Conservation (phyloP, 257 asterid species). For the Rauvolfia tetraphylla region DNA sequence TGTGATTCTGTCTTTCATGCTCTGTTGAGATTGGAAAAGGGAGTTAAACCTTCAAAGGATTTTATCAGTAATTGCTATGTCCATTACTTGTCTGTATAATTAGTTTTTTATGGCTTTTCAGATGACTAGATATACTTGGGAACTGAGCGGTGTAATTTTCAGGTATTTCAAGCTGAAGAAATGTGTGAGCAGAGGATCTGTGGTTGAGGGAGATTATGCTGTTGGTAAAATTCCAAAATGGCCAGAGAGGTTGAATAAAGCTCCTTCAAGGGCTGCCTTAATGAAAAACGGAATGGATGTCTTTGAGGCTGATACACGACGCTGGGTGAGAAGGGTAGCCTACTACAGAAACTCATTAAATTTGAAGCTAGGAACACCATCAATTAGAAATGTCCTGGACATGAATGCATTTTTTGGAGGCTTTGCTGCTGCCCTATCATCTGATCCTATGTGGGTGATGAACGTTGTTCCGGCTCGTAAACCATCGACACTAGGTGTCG, state of each 20-base stretch:
- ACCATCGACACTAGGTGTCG: constrained; percentile 77
- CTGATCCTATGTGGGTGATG: constrained; percentile 98
- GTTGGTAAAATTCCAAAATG: constrained; percentile 77
- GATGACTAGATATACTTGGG: constrained; percentile 3
- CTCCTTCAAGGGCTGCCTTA: constrained; percentile 70
- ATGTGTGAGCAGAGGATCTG: constrained; percentile 70
- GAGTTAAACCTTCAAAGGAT: neutral
- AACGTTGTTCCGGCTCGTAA: constrained; percentile 78
- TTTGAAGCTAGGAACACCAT: constrained; percentile 72
- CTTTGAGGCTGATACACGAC: constrained; percentile 78
- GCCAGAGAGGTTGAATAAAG: constrained; percentile 70
- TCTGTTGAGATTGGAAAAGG: neutral
- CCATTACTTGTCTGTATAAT: constrained; percentile 6
- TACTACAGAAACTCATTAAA: constrained; percentile 74
- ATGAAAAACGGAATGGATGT: constrained; percentile 63
- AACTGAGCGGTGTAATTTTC: constrained; percentile 24
- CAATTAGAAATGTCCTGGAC: constrained; percentile 92
- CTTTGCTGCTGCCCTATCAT: constrained; percentile 73
- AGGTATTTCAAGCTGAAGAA: constrained; percentile 85
- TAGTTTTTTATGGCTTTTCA: constrained; percentile 12
- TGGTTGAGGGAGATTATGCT: constrained; percentile 58
- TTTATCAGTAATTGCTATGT: neutral
- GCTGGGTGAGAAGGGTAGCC: constrained; percentile 75
- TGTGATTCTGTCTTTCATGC: constrained; percentile 3
- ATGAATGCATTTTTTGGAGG: constrained; percentile 98